Base-by-base conservation (phyloP, 768 basidiomycete species). In the Mycena alexandri region DNA sequence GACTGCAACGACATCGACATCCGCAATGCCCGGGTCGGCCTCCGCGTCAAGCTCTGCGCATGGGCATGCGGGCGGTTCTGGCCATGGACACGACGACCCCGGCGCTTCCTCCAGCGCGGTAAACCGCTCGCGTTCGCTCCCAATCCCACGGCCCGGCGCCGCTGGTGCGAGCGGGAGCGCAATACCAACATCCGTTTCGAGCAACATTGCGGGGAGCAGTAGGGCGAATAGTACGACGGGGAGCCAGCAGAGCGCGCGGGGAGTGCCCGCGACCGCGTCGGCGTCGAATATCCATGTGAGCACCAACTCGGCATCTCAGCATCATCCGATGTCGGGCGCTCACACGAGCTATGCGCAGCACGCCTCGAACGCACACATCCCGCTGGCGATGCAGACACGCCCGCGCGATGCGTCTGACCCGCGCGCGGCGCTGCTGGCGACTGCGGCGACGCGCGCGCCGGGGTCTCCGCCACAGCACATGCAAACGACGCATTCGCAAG, bases 301-400 rank as follows among this genome's bases (percentile, higher is more conserved):
- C 14, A 10, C 38, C 10, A 38, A 29, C 29, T 29, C 29, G 6
- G 29, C 29, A 6, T 29, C 38, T n/a, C n/a, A n/a, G n/a, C n/a
- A 9, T 14, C 14, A 5, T 14, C 38, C 38, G 38, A 11, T 38
- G 38, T 38, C 38, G 10, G 38, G 2, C 5, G 38, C 38, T 38
- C 2, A 38, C 38, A 38, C 9, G 38, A 14, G 38, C 38, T 38
- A 11, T 38, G 2, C 38, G 38, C 38, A 38, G 38, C 38, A 38
- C 38, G 38, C 41, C 13, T 53, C 61, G 12, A 71, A 67, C 48
- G 42, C 69, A 11, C 69, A 71, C 53, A 71, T 71, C 33, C 69
- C 69, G 9, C 58, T 71, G 16, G 69, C 69, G 10, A 71, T 71
- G 65, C 69, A 67, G 62, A 48, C 61, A 11, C 56, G 69, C 16